Evolutionary conservation across 1,284 basidiomycete species (phyloP).

Genomic region (Trametes hirsuta): DNA sequence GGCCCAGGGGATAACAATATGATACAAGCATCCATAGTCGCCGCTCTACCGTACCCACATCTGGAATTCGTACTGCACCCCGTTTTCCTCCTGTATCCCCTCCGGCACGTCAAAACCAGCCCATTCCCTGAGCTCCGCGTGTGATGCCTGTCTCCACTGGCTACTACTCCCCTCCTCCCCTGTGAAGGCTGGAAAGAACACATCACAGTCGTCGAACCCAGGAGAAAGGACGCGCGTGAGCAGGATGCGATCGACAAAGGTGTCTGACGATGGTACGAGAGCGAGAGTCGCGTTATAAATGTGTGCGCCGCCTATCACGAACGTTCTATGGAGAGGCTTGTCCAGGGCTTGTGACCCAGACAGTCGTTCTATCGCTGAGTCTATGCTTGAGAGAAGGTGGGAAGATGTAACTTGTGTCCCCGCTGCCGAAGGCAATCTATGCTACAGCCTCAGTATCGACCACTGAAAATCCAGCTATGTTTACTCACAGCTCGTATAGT

Average conservation of each 20-base stretch:
- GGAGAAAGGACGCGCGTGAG: constrained; percentile 85
- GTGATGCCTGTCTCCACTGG: constrained; percentile 61
- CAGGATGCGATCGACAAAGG: constrained; percentile 77
- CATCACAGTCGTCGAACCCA: constrained; percentile 82
- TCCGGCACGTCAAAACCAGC: constrained; percentile 77
- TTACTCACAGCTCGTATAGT: constrained; percentile 66
- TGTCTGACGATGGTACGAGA: constrained; percentile 38
- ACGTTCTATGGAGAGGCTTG: constrained; percentile 52
- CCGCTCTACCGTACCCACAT: constrained; percentile 73
- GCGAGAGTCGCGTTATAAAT: constrained; percentile 77
- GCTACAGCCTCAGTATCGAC: background rate
- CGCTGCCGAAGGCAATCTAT: constrained; percentile 24
- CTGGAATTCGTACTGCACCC: constrained; percentile 85
- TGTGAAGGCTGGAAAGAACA: constrained; percentile 80
- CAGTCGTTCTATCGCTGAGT: constrained; percentile 23
- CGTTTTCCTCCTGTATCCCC: constrained; percentile 81
- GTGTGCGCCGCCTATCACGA: constrained; percentile 91
- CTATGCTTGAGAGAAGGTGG: constrained; percentile 24
- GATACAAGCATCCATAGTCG: background rate
- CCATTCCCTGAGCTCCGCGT: constrained; percentile 73
- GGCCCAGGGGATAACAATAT: background rate
- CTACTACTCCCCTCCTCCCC: constrained; percentile 19
- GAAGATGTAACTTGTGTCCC: constrained; percentile 17
- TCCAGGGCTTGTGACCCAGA: constrained; percentile 21
- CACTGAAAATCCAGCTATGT: background rate